Percentiles rank a stretch among this genome's conserved stretches.
Evolutionary conservation across 2,329 filamentous ascomycete species (phyloP).

Genomic region (Dactylellina haptotyla): DNA sequence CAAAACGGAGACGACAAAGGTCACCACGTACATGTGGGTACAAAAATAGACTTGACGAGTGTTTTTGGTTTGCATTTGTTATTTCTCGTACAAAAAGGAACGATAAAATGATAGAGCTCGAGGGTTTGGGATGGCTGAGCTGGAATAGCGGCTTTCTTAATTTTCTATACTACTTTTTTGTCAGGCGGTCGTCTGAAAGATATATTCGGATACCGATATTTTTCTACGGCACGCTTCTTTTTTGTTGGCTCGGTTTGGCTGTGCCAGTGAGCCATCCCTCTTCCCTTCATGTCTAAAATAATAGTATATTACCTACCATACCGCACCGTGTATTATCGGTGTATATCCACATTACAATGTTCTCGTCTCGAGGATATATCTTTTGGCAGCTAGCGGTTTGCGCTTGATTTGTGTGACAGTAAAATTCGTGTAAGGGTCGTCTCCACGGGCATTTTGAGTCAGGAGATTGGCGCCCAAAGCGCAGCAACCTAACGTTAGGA

Average conservation of each 20-base stretch:
- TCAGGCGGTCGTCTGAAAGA: background rate
- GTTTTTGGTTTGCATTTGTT: background rate
- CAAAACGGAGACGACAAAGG: background rate
- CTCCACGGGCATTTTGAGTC: too few species aligned
- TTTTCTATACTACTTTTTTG: background rate
- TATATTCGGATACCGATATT: background rate
- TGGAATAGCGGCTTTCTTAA: background rate
- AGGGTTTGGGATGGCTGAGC: background rate
- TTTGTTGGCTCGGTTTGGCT: background rate
- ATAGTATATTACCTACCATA: background rate
- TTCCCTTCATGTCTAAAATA: conserved; percentile 1
- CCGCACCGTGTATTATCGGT: background rate
- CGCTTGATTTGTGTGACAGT: too few species aligned
- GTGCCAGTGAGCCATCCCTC: background rate
- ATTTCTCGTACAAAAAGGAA: too few species aligned
- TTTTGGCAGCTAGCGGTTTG: too few species aligned
- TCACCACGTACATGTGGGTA: conserved; percentile 14
- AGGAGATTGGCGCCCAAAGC: too few species aligned
- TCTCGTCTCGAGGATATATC: too few species aligned
- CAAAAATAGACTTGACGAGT: background rate
- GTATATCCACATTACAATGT: too few species aligned
- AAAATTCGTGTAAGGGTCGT: too few species aligned
- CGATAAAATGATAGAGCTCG: too few species aligned
- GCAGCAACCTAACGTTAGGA: too few species aligned
- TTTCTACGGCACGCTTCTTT: background rate